A percentile compares a stretch with the other conserved stretches of the same genome.
Conservation (phyloP, 208 protist genomes). For the Trypanosoma brucei region DNA sequence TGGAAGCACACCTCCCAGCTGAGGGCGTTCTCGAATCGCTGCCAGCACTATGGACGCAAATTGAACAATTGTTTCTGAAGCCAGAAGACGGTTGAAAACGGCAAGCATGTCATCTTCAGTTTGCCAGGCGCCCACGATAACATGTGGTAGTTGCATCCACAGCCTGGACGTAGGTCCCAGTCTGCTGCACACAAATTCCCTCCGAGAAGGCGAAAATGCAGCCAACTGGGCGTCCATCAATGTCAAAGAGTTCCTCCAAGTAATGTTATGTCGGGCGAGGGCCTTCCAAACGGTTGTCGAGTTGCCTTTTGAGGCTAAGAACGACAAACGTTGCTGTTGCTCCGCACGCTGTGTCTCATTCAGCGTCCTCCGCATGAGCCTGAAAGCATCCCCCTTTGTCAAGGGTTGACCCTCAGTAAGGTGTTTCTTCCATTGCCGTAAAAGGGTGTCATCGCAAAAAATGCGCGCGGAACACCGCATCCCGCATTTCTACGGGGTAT, state of each 20-base stretch:
- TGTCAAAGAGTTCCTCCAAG: constrained; percentile 35
- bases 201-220: constrained; percentile 29
- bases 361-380: constrained; percentile 34
- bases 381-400: constrained; percentile 8
- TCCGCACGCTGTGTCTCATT: neutral
- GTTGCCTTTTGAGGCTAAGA: constrained; percentile 16
- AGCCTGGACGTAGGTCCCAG: constrained; percentile 4
- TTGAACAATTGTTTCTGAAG: constrained; percentile 32
- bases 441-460: constrained; percentile 3
- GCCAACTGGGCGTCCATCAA: constrained; percentile 44
- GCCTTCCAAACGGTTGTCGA: constrained; percentile 52
- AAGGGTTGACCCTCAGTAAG: constrained; percentile 2
- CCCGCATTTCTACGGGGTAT: neutral
- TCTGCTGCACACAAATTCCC: constrained; percentile 16
- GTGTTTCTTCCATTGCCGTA: constrained; percentile 4
- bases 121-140: constrained; percentile 34
- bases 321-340: neutral
- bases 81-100: constrained; percentile 29
- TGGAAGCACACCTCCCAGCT: constrained; percentile 52
- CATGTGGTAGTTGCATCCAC: constrained; percentile 14
- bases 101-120: constrained; percentile 21
- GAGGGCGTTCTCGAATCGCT: constrained; percentile 44
- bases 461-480: constrained; percentile 15
- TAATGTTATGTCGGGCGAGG: constrained; percentile 41
- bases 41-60: constrained; percentile 40